Percentiles rank a stretch among this genome's conserved stretches.
phyloP scores from a whole-genome alignment of 139 green algal genomes.

The Chlorella sp. region DNA sequence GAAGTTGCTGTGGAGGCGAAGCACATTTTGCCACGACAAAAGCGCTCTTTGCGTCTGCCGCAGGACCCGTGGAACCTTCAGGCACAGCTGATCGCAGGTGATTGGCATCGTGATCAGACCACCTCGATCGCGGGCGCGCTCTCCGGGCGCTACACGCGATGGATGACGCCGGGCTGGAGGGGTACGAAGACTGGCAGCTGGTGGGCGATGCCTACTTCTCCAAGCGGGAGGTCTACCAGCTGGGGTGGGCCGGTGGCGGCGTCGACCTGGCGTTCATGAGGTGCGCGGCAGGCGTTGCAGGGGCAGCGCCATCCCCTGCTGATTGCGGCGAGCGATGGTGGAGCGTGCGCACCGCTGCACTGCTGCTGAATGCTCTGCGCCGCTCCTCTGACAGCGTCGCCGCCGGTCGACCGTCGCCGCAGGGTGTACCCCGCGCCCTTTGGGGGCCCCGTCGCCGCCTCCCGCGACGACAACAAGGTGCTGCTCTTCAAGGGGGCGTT shows the following conservation, averaged over 20 bases:
- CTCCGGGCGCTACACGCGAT: neutral
- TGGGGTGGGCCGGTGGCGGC: conserved; percentile 20
- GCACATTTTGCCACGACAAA: no score
- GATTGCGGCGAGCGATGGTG: no score
- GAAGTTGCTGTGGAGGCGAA: no score
- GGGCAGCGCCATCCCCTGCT: neutral
- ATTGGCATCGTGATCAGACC: no score
- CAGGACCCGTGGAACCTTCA: no score
- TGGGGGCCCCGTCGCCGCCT: conserved; percentile 81
- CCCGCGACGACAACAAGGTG: conserved; percentile 82
- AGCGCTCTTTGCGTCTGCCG: no score
- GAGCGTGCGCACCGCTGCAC: no score
- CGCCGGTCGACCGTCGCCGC: neutral
- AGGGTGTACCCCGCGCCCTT: conserved; percentile 48
- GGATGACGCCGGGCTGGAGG: conserved; percentile 9
- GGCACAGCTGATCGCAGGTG: no score
- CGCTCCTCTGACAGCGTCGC: neutral
- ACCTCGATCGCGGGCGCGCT: neutral
- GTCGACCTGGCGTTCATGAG: conserved; percentile 35
- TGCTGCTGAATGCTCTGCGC: neutral
- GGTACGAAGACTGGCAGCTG: conserved; percentile 37
- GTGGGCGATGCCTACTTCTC: conserved; percentile 28
- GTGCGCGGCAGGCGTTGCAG: conserved; percentile 1
- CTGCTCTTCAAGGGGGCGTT: conserved; percentile 50
- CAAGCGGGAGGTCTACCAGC: conserved; percentile 22